Base-by-base conservation (phyloP, 148 eudicot genomes). In the Polygonum aviculare region DNA sequence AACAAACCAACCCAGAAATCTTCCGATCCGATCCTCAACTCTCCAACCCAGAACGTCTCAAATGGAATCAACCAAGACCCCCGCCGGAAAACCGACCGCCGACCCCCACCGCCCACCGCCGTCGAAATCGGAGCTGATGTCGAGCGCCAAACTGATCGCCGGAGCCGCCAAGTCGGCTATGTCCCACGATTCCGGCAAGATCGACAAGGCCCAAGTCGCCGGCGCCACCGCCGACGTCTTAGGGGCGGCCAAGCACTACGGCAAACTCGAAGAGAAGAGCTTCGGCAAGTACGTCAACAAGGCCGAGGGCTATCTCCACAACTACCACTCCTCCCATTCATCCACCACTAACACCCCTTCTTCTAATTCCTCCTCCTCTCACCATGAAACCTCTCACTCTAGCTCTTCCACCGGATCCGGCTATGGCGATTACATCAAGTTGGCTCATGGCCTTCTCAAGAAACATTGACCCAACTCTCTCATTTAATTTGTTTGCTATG, bases 91-190 rank as follows among this genome's bases (percentile, higher is more conserved):
- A 54, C 5, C 21, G 1, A 54, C 60, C 60, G 6, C 69, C 81
- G 41, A 31, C 69, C 14, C 38, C 69, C 57, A 57, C 52, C 71
- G 31, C 38, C 73, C 69, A 44, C 78, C 72, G n/a, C 55, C 77
- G 19, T 78, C 86, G 6, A 75, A 38, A 3, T 44, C 86, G 12
- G 89, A 85, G 0, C 81, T 85, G 3, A 44, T 86, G 73, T 71
- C 87, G 5, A 86, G 90, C 79, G 92, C 90, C 14, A 84, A 88
- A 65, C 5, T 81, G 11, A 48, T 88, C 26, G 88, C 88, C 1
- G 89, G 77, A 11, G 92, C 88, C 5, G 90, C 93, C 21, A 82
- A 84, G 52, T 76, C 82, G 40, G 85, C 86, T 16, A 11, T 77
- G 21, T 16, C 79, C 6, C 48, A 80, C 41, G 86, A 87, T 18